These are phyloP conservation scores for Cryptococcus sp. DNA, from an alignment of 1,284 basidiomycete genomes.

Conservation along the genomic window DNA sequence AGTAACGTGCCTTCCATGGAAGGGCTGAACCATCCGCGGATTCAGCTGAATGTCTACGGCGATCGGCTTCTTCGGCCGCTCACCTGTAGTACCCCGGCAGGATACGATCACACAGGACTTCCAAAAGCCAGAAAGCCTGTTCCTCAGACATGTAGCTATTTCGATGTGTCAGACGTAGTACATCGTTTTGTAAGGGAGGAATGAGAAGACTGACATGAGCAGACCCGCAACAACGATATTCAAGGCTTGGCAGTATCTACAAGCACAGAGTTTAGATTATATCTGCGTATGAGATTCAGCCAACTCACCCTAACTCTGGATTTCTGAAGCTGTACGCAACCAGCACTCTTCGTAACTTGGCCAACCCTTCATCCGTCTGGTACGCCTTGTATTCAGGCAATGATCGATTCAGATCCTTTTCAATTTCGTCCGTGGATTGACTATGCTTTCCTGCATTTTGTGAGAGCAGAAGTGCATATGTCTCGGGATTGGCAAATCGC, in stretches of 20 bases:
- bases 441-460: conserved; percentile 78
- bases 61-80: conserved; percentile 23
- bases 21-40: conserved; percentile 60
- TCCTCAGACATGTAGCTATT: conserved; percentile 96
- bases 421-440: conserved; percentile 96
- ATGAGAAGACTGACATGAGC: conserved; percentile 31
- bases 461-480: conserved; percentile 76
- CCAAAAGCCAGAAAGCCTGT: conserved; percentile 96
- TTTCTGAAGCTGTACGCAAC: conserved; percentile 98
- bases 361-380: conserved; percentile 82
- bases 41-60: conserved; percentile 1
- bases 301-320: conserved; percentile 83
- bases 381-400: conserved; percentile 94
- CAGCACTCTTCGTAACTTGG: conserved; percentile 81
- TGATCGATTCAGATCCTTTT: conserved; percentile 95
- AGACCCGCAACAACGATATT: conserved; percentile 65
- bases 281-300: too few species aligned
- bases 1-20: conserved; percentile 99
- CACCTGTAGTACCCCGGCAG: conserved; percentile 96
- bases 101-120: conserved; percentile 91
- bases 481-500: conserved; percentile 82
- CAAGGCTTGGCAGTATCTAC: conserved; percentile 69
- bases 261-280: conserved; percentile 57
- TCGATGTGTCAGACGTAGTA: conserved; percentile 19
- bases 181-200: not conserved